These are phyloP conservation scores for Candida bentonensis DNA, from an alignment of 805 yeast genomes.

Conservation along the genomic window DNA sequence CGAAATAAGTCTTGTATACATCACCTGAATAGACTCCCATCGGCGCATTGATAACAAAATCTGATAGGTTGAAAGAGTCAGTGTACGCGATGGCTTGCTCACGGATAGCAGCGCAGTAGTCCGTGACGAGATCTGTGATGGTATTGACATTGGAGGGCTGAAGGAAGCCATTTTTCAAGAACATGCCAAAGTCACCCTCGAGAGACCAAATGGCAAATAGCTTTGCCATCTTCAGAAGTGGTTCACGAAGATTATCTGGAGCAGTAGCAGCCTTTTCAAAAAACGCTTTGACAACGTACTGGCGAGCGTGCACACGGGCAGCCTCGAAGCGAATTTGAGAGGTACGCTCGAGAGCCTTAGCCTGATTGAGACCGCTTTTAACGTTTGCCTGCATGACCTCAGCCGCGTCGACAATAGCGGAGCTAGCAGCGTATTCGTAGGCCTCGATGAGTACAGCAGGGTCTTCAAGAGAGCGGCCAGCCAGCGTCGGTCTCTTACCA, in stretches of 20 bases:
- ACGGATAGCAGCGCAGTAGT: slow-evolving; percentile 37
- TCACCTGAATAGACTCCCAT: slow-evolving; percentile 71
- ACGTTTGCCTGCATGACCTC: slow-evolving; percentile 11
- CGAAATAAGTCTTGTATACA: slow-evolving; percentile 63
- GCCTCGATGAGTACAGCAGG: slow-evolving; percentile 20
- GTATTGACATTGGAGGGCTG: slow-evolving; percentile 31
- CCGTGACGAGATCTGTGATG: slow-evolving; percentile 29
- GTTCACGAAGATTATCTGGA: slow-evolving; percentile 6
- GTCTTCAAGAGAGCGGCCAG: slow-evolving; percentile 14
- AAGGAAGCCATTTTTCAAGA: slow-evolving; percentile 48
- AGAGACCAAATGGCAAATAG: slow-evolving; percentile 47
- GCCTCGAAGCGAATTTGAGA: slow-evolving; percentile 27
- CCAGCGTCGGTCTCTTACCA: slow-evolving; percentile 8
- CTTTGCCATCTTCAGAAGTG: slow-evolving; percentile 9
- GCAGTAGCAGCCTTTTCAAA: slow-evolving; percentile 8
- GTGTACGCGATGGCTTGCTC: slow-evolving; percentile 61
- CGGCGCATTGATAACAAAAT: slow-evolving; percentile 64
- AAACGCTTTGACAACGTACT: slow-evolving; percentile 23
- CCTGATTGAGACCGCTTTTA: slow-evolving; percentile 14
- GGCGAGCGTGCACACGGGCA: slow-evolving; percentile 26
- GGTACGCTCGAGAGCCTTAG: slow-evolving; percentile 25
- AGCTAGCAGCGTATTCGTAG: slow-evolving; percentile 24
- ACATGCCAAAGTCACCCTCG: slow-evolving; percentile 56
- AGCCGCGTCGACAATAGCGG: slow-evolving; percentile 22
- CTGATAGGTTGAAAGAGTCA: slow-evolving; percentile 69